Percentiles rank a stretch among this genome's conserved stretches.
Evolutionary conservation across 305 asterid genomes (phyloP).

Genomic region (Rubia tinctorum): DNA sequence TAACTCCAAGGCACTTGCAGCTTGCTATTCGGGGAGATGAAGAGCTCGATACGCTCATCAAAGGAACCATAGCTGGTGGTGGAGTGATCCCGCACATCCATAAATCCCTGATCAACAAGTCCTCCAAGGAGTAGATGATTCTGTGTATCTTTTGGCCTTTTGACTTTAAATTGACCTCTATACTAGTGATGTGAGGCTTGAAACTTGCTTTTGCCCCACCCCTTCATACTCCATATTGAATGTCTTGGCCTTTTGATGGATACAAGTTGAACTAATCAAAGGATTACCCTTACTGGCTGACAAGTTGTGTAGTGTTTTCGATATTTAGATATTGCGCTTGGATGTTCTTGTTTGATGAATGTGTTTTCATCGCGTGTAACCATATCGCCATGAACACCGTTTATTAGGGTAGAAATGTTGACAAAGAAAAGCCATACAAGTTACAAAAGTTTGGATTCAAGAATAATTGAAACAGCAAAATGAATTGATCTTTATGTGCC

Average conservation of each 20-base stretch:
- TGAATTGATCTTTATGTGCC: no score
- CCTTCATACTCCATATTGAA: not conserved
- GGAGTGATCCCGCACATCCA: slow-evolving; percentile 51
- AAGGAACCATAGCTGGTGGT: slow-evolving; percentile 53
- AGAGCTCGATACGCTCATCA: slow-evolving; percentile 50
- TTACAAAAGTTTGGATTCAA: no score
- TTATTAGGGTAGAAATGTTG: not conserved
- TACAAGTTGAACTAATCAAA: not conserved
- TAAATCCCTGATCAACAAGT: slow-evolving; percentile 46
- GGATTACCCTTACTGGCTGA: not conserved
- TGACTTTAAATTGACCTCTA: not conserved
- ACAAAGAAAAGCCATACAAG: no score
- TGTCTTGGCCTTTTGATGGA: not conserved
- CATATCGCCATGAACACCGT: not conserved
- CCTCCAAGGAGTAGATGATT: slow-evolving; percentile 34
- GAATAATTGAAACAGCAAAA: no score
- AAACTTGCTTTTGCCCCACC: not conserved
- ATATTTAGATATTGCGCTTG: not conserved
- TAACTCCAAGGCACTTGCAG: slow-evolving; percentile 54
- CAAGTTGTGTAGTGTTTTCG: not conserved
- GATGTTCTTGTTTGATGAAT: not conserved
- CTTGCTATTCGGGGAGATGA: slow-evolving; percentile 54
- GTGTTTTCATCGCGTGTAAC: not conserved
- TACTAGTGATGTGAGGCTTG: slow-evolving; percentile 7
- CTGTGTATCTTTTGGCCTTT: not conserved